Percentiles rank a stretch among this genome's conserved stretches.
phyloP scores from a whole-genome alignment of 306 rosid genomes.

The Cyamopsis tetragonoloba region DNA sequence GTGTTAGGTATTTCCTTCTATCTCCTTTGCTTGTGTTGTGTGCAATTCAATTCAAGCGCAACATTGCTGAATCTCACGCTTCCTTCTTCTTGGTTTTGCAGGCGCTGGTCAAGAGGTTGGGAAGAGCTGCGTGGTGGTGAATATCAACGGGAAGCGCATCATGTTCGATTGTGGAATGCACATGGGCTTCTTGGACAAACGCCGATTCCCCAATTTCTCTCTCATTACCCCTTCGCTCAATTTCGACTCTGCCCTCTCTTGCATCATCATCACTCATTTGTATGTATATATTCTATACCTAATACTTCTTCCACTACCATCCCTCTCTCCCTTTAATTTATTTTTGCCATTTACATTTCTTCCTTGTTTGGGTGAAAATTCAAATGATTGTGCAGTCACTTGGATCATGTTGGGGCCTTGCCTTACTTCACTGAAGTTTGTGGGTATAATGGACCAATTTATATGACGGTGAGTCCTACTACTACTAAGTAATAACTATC shows the following conservation, averaged over 20 bases:
- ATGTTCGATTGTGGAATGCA: conserved; percentile 99
- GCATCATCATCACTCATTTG: conserved; percentile 92
- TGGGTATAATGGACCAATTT: conserved; percentile 78
- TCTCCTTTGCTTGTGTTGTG: too few species aligned
- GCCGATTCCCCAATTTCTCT: conserved; percentile 75
- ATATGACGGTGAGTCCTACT: conserved; percentile 71
- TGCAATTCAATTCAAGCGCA: neutral
- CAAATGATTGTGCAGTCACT: conserved; percentile 48
- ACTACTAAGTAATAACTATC: too few species aligned
- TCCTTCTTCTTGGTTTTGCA: conserved; percentile 2
- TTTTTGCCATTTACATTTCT: too few species aligned
- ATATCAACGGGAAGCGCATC: conserved; percentile 80
- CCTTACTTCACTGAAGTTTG: conserved; percentile 91
- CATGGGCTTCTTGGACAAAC: conserved; percentile 65
- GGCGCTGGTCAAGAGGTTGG: conserved; percentile 99
- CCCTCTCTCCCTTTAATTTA: neutral
- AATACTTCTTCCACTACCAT: too few species aligned
- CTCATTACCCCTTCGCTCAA: conserved; percentile 42
- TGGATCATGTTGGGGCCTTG: conserved; percentile 88
- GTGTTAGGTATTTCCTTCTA: neutral
- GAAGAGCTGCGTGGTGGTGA: conserved; percentile 83
- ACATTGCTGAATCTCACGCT: neutral
- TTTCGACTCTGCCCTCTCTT: conserved; percentile 48
- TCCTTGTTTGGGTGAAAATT: conserved; percentile 10
- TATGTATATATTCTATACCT: neutral